Evolutionary conservation across 495 filamentous ascomycete species (phyloP).

Genomic region (Alectoria sarmentosa): DNA sequence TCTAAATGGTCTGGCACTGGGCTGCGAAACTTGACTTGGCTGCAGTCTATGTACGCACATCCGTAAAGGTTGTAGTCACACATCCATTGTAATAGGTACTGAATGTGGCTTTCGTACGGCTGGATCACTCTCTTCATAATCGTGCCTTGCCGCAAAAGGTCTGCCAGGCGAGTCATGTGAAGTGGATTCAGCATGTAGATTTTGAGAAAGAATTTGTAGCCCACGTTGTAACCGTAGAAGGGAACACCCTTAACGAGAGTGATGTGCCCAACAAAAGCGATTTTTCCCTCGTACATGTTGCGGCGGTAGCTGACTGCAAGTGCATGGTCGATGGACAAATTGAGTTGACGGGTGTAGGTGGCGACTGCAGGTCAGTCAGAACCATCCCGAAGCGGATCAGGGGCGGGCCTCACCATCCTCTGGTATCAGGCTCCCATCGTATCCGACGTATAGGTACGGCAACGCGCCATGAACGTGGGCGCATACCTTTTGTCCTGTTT

Average conservation of each 20-base stretch:
- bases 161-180: constrained; percentile 72
- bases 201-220: constrained; percentile 86
- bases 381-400: background rate
- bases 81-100: constrained; percentile 95
- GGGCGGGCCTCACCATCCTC: constrained; percentile 51
- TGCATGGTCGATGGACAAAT: constrained; percentile 77
- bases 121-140: constrained; percentile 78
- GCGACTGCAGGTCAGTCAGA: constrained; percentile 45
- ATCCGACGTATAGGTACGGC: constrained; percentile 89
- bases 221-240: constrained; percentile 92
- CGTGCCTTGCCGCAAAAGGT: constrained; percentile 77
- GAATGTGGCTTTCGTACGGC: constrained; percentile 87
- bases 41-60: constrained; percentile 74
- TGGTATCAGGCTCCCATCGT: constrained; percentile 59
- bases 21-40: constrained; percentile 59
- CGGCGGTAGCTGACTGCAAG: constrained; percentile 72
- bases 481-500: constrained; percentile 93
- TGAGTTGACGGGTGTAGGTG: constrained; percentile 62
- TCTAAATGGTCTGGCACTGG: constrained; percentile 67
- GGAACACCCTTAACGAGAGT: constrained; percentile 87
- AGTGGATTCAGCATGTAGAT: constrained; percentile 85
- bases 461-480: constrained; percentile 94
- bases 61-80: constrained; percentile 95
- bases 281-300: constrained; percentile 60
- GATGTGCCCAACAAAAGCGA: constrained; percentile 78